Evolutionary conservation across 768 basidiomycete species (phyloP).

Genomic region (Lactifluus echinatus): DNA sequence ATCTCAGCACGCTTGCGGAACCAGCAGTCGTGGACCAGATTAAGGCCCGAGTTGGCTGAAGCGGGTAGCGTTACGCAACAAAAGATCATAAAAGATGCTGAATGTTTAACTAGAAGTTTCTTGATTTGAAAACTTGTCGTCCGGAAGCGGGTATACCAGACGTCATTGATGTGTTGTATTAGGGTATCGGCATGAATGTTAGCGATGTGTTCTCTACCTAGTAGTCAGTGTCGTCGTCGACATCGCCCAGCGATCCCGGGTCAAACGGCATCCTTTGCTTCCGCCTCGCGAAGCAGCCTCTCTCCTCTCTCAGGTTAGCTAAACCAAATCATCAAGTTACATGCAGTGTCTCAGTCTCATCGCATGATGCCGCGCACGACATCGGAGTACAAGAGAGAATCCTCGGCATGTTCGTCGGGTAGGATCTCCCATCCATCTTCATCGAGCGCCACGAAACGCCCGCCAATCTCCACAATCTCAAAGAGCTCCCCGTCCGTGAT

Average conservation of each 20-base stretch:
- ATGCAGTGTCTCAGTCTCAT: background rate
- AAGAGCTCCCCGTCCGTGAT: conserved; percentile 14
- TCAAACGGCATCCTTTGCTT: background rate
- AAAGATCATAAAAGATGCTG: background rate
- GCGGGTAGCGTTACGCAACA: background rate
- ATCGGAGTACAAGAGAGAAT: conserved; percentile 9
- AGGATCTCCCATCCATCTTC: conserved; percentile 17
- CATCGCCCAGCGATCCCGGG: conserved; percentile 9
- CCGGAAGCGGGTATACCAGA: conserved; percentile 3
- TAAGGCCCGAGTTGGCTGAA: conserved; percentile 60
- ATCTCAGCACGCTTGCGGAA: conserved; percentile 89
- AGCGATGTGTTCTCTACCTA: conserved; percentile 10
- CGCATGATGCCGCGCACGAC: conserved; percentile 3
- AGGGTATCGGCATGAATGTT: conserved; percentile 12
- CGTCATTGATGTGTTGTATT: conserved; percentile 9
- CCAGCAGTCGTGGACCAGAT: conserved; percentile 79
- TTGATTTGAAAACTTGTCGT: background rate
- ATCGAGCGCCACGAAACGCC: conserved; percentile 12
- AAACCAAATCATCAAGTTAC: background rate
- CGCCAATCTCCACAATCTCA: conserved; percentile 13
- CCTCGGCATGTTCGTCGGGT: conserved; percentile 4
- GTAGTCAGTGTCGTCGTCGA: conserved; percentile 6
- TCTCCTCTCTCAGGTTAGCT: background rate
- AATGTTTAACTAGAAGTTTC: background rate
- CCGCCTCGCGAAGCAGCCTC: background rate